Evolutionary conservation across 495 filamentous ascomycete genomes (phyloP), one percentile per base, ranked within the genome.

Genomic region (Hypoxylon subgilvum): DNA sequence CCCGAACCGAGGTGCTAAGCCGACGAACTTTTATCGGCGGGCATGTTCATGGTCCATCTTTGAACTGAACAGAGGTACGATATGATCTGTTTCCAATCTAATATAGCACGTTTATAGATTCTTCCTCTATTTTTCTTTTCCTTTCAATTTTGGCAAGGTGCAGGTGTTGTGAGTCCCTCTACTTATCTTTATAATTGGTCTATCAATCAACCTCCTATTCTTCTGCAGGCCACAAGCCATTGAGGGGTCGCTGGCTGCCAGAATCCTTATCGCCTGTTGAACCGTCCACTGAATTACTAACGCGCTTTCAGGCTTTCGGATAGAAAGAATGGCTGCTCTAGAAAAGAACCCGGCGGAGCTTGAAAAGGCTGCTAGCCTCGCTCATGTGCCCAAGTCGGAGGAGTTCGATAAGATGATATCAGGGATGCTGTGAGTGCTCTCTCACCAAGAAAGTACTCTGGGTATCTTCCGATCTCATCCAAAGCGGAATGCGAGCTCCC

Each of bases 381-480:
- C 67, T 44, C 58, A 77, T 27, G 63, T 79, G 0, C 76, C 76
- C 3, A 72, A 74, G 68, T 76, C 76, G 41, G 76, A 80, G 16
- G 76, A 82, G 34, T 82, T 77, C 42, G 80, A 82, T 39, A 74
- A 76, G 32, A 84, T 84, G 81, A 79, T 82, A 22, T 82, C 79
- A 0, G 79, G 80, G 8, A 80, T 82, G 79, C 66, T 79, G 78
- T 80, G 65, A 42, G 69, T 66, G 19, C 35, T 40, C 13, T 13
- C 22, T 19, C 16, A 14, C 31, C 19, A 17, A 7, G 30, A 35
- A 27, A 17, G 12, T 8, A 34, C 31, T 34, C 31, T 12, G 5
- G n/a, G 31, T 12, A 12, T 34, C 31, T 34, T 5, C 27, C 10
- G 9, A 3, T 6, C 9, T 13, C n/a, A 34, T 5, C 3, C 31